These are phyloP conservation scores for Penicillium frequentans DNA, from an alignment of 2,329 filamentous ascomycete species.

Conservation along the genomic window DNA sequence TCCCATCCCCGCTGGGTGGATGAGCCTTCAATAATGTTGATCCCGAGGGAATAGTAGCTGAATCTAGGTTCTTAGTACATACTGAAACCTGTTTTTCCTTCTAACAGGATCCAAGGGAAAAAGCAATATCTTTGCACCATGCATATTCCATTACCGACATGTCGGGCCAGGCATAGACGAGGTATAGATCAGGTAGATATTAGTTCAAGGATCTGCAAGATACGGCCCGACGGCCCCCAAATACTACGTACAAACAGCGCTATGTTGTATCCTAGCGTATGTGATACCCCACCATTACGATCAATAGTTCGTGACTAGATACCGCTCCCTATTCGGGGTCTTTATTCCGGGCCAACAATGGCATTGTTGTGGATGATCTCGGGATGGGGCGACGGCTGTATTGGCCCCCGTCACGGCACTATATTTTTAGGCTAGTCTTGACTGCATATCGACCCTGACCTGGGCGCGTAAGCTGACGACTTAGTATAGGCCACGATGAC, in stretches of 20 bases:
- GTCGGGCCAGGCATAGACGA: neutral
- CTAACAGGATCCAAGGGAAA: neutral
- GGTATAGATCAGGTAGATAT: neutral
- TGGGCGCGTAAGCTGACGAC: slow-evolving; percentile 14
- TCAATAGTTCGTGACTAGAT: neutral
- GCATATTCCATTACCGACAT: neutral
- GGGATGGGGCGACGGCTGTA: neutral
- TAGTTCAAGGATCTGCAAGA: neutral
- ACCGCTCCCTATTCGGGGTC: neutral
- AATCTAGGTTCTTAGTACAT: neutral
- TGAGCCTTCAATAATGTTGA: neutral
- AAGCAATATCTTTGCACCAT: neutral
- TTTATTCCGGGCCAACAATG: neutral
- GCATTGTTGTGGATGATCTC: neutral
- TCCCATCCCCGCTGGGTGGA: neutral
- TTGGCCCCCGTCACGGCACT: neutral
- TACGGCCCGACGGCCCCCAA: neutral
- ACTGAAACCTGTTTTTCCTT: neutral
- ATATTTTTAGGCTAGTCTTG: neutral
- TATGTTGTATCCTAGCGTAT: neutral
- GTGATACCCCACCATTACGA: neutral
- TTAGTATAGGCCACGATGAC: neutral
- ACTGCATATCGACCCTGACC: neutral
- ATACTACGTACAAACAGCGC: neutral
- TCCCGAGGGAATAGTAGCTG: neutral